Evolutionary conservation across 176 grass and related monocot species (phyloP), one percentile per base, ranked within the genome.

Genomic region (Carex kokanica): DNA sequence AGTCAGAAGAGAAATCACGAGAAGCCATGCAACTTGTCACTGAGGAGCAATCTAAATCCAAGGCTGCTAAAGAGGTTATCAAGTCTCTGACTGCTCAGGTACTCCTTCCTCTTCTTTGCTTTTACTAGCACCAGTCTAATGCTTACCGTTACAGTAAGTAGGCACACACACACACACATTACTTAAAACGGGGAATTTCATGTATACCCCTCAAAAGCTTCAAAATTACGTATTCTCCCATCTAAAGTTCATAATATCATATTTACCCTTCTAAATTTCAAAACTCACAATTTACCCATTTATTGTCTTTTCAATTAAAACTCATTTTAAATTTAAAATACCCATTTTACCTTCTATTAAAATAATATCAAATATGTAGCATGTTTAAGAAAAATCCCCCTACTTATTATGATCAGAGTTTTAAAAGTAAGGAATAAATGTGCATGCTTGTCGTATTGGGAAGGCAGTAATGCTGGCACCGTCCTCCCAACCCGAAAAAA

Each of bases 81-180:
- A 98, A 98, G 82, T 89, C 96, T 41, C 79, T 98, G 56, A 95
- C 93, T 45, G 89, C 93, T 41, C 91, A 98, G 96, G 96, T 95
- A 86, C 53, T 66, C 29, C 38, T 52, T 87, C 18, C 13, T 85
- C 32, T 23, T 79, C 0, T n/a, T 23, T 66, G 67, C 18, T 41
- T 67, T 20, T 41, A 64, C 63, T 84, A 45, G 83, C 34, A 27
- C 52, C 52, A 51, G 9, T 2, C 17, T 67, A 51, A 57, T 43
- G 3, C 40, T 81, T 17, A 58, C 24, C 21, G 43, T 15, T 12
- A 5, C 40, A 38, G 13, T 36, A 21, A 15, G 24, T 69, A 40
- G 65, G 32, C 23, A 65, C 13, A 29, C 5, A 32, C 27, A 66
- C 45, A 49, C 45, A 49, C 10, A 41, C 40, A 5, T 41, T 49